Percentiles rank a stretch among this genome's conserved stretches.
These are phyloP conservation scores for Lathyrus tuberosus DNA, from an alignment of 306 rosid genomes.

Conservation along the genomic window DNA sequence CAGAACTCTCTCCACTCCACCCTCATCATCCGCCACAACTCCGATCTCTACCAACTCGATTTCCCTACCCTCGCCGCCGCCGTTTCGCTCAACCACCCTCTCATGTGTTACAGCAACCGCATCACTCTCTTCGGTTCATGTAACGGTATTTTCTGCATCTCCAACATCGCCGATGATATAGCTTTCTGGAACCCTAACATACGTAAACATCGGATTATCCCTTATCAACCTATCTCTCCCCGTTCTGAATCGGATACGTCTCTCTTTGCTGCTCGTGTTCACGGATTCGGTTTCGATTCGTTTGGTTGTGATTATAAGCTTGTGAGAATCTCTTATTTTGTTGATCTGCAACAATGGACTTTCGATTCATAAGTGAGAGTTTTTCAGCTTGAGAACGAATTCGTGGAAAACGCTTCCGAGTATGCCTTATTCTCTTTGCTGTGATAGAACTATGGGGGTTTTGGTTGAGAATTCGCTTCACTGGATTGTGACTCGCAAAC, in stretches of 20 bases:
- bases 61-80: constrained; percentile 37
- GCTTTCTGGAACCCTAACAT: constrained; percentile 78
- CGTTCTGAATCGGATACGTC: constrained; percentile 32
- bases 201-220: constrained; percentile 48
- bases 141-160: constrained; percentile 70
- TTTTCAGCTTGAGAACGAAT: constrained; percentile 53
- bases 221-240: constrained; percentile 44
- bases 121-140: constrained; percentile 61
- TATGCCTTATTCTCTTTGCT: constrained; percentile 58
- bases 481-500: constrained; percentile 65
- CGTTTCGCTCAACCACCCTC: constrained; percentile 61
- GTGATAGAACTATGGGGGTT: constrained; percentile 60
- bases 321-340: constrained; percentile 59
- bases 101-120: constrained; percentile 82
- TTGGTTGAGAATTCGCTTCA: constrained; percentile 51
- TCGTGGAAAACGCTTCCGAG: constrained; percentile 53
- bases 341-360: constrained; percentile 40
- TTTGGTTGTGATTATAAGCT: constrained; percentile 52
- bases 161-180: constrained; percentile 77
- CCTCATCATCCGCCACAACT: constrained; percentile 47
- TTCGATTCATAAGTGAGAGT: constrained; percentile 52
- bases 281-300: constrained; percentile 67
- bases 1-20: constrained; percentile 22
- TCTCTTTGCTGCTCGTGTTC: constrained; percentile 49
- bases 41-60: constrained; percentile 47